Evolutionary conservation across 2,329 filamentous ascomycete species (phyloP).

Genomic region (Trichocomaceae sp.): DNA sequence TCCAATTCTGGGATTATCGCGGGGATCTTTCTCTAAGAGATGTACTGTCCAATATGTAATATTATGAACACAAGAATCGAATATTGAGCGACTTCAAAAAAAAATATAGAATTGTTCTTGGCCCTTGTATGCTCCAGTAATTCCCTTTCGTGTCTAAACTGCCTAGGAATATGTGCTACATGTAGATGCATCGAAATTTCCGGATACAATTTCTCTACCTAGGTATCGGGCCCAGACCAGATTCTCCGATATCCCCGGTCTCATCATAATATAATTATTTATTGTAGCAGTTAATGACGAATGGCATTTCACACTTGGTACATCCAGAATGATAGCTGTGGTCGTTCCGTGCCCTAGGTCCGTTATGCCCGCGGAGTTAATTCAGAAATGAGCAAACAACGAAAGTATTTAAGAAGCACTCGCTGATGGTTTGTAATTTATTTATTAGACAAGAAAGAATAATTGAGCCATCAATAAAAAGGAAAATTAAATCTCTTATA

Average conservation of each 20-base stretch:
- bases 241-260: neutral
- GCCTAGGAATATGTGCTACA: no score
- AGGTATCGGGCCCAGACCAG: neutral
- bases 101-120: neutral
- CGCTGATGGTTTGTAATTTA: neutral
- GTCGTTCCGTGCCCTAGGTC: neutral
- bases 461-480: neutral
- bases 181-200: no score
- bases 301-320: neutral
- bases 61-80: neutral
- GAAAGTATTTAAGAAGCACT: neutral
- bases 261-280: neutral
- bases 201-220: no score
- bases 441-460: neutral
- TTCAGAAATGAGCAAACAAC: neutral
- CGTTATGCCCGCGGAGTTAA: neutral
- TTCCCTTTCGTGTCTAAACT: neutral
- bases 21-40: neutral
- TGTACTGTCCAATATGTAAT: neutral
- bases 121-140: neutral
- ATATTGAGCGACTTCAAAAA: neutral
- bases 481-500: neutral
- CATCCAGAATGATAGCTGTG: neutral
- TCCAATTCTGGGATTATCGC: neutral
- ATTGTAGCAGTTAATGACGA: no score